These are phyloP conservation scores for Cyberlindnera petersonii DNA, from an alignment of 805 yeast genomes.

Conservation along the genomic window DNA sequence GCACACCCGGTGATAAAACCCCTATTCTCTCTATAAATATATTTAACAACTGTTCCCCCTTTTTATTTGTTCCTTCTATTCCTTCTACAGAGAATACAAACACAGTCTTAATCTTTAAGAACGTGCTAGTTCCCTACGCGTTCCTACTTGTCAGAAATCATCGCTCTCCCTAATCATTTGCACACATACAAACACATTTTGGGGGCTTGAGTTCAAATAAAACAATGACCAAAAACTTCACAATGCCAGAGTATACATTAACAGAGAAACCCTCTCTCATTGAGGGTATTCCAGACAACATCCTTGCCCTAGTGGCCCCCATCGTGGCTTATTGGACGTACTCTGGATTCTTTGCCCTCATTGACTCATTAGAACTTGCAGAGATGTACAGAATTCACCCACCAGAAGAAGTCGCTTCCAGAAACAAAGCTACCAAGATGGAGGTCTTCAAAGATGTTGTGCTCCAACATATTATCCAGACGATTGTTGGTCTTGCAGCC, in stretches of 20 bases:
- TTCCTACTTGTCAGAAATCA: too few relatives aligned
- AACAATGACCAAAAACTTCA: constrained; percentile 2
- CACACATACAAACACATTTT: too few relatives aligned
- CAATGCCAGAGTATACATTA: constrained; percentile 15
- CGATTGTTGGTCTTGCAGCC: constrained; percentile 59
- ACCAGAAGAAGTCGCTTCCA: constrained; percentile 70
- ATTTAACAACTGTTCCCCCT: too few relatives aligned
- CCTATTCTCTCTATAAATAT: too few relatives aligned
- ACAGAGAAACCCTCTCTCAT: constrained; percentile 42
- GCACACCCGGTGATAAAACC: too few relatives aligned
- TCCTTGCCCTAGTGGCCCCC: constrained; percentile 70
- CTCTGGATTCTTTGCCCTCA: constrained; percentile 66
- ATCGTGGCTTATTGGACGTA: constrained; percentile 80
- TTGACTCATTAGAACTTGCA: constrained; percentile 72
- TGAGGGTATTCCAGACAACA: constrained; percentile 64
- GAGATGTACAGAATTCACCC: constrained; percentile 90
- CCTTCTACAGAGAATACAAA: too few relatives aligned
- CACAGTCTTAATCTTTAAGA: too few relatives aligned
- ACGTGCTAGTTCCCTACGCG: too few relatives aligned
- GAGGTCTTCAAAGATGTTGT: constrained; percentile 81
- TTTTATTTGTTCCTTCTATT: too few relatives aligned
- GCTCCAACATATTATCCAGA: constrained; percentile 80
- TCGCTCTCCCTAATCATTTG: too few relatives aligned
- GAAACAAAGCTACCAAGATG: constrained; percentile 67
- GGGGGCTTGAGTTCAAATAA: too few relatives aligned